These are phyloP conservation scores for Magnaporthiopsis incrustans DNA, from an alignment of 2,329 filamentous ascomycete genomes.

Conservation along the genomic window DNA sequence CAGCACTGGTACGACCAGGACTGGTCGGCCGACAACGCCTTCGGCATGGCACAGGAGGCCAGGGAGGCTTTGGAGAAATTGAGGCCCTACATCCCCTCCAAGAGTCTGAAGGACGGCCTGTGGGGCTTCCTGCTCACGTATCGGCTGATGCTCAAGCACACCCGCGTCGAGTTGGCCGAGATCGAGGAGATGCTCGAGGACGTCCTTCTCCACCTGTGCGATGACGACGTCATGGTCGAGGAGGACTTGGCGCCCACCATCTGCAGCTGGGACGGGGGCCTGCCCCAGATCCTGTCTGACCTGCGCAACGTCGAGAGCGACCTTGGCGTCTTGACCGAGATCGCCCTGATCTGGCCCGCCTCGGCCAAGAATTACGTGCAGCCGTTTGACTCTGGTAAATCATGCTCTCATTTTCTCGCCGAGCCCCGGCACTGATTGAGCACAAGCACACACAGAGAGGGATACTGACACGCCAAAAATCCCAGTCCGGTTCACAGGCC, in stretches of 20 bases:
- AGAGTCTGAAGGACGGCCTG: neutral
- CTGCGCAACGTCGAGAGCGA: neutral
- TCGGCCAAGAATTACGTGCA: too few species aligned
- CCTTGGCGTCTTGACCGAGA: neutral
- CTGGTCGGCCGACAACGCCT: neutral
- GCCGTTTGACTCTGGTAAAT: neutral
- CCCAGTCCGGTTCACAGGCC: too few species aligned
- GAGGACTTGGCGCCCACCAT: neutral
- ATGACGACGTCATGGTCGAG: neutral
- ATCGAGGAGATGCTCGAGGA: neutral
- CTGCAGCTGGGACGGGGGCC: neutral
- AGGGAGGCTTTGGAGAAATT: neutral
- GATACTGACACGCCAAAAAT: too few species aligned
- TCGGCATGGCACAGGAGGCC: neutral
- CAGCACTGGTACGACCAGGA: neutral
- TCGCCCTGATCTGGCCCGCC: neutral
- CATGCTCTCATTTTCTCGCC: too few species aligned
- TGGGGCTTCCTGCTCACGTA: neutral
- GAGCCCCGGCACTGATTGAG: too few species aligned
- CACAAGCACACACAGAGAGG: too few species aligned
- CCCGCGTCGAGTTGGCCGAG: neutral
- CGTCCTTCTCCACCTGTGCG: neutral
- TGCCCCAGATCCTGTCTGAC: neutral
- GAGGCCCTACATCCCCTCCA: neutral
- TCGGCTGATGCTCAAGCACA: neutral